phyloP scores from a whole-genome alignment of 352 stramenopile species.

The Stephanocyclus meneghinianus region DNA sequence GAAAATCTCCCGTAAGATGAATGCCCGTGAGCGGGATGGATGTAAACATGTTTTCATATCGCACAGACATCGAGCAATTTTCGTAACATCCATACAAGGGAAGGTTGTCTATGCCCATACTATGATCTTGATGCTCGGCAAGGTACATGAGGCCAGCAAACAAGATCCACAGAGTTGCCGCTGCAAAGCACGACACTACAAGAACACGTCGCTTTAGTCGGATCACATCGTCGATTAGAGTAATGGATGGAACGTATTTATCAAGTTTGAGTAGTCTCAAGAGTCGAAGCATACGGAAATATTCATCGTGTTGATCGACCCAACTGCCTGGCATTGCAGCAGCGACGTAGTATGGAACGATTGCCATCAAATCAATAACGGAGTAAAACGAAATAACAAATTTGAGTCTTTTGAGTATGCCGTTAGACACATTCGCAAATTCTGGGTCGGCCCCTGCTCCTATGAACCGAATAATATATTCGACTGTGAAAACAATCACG shows the following conservation, averaged over 20 bases:
- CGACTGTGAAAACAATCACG: constrained; percentile 82
- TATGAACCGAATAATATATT: constrained; percentile 81
- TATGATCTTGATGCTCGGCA: constrained; percentile 73
- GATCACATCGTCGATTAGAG: constrained; percentile 83
- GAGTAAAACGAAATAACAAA: constrained; percentile 84
- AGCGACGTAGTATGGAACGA: constrained; percentile 82
- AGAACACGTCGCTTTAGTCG: constrained; percentile 76
- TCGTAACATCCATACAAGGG: constrained; percentile 66
- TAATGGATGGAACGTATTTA: constrained; percentile 84
- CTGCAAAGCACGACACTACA: constrained; percentile 67
- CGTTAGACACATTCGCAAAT: constrained; percentile 42
- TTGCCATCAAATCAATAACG: constrained; percentile 81
- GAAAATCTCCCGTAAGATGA: constrained; percentile 60
- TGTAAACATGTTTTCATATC: constrained; percentile 72
- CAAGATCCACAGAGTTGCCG: constrained; percentile 79
- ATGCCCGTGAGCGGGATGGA: constrained; percentile 71
- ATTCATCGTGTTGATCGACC: constrained; percentile 77
- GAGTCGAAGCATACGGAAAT: constrained; percentile 81
- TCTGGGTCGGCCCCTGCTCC: constrained; percentile 66
- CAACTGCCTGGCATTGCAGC: constrained; percentile 54
- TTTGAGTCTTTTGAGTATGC: constrained; percentile 30
- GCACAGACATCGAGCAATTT: constrained; percentile 68
- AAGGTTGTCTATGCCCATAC: constrained; percentile 67
- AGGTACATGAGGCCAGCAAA: constrained; percentile 81
- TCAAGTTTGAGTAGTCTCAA: constrained; percentile 83